These are phyloP conservation scores for Kluyveromyces siamensis DNA, from an alignment of 805 yeast genomes.

Conservation along the genomic window DNA sequence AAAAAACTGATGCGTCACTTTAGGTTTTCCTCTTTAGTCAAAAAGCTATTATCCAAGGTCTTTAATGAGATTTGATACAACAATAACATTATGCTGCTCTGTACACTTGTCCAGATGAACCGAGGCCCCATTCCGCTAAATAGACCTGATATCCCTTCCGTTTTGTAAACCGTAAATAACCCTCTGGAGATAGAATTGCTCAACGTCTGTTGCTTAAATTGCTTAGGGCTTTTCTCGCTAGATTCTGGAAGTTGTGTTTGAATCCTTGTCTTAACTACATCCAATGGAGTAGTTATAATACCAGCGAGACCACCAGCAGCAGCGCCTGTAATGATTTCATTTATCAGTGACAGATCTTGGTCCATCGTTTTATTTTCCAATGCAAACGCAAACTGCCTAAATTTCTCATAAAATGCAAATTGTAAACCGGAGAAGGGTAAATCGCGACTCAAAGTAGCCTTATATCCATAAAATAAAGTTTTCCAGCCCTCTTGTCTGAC, in stretches of 20 bases:
- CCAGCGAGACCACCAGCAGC: constrained; percentile 95
- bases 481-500: constrained; percentile 59
- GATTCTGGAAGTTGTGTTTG: constrained; percentile 65
- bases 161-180: constrained; percentile 45
- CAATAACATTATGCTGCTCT: constrained; percentile 87
- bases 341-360: constrained; percentile 43
- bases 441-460: constrained; percentile 87
- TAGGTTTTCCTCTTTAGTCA: neutral
- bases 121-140: constrained; percentile 97
- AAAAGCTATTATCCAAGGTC: constrained; percentile 19
- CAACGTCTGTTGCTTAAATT: constrained; percentile 11
- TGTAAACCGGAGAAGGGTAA: constrained; percentile 94
- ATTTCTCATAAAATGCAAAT: constrained; percentile 88
- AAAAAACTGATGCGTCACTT: neutral
- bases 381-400: constrained; percentile 50
- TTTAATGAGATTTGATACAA: constrained; percentile 74
- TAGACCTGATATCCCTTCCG: constrained; percentile 71
- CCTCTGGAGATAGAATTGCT: constrained; percentile 42
- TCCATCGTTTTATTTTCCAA: constrained; percentile 27
- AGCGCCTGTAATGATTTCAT: constrained; percentile 84
- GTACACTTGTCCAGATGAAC: constrained; percentile 92
- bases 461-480: constrained; percentile 83
- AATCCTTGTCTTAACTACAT: constrained; percentile 83
- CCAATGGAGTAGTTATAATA: constrained; percentile 78
- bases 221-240: neutral